Evolutionary conservation across 1,284 basidiomycete genomes (phyloP).

Genomic region (Melampsora larici-populina): DNA sequence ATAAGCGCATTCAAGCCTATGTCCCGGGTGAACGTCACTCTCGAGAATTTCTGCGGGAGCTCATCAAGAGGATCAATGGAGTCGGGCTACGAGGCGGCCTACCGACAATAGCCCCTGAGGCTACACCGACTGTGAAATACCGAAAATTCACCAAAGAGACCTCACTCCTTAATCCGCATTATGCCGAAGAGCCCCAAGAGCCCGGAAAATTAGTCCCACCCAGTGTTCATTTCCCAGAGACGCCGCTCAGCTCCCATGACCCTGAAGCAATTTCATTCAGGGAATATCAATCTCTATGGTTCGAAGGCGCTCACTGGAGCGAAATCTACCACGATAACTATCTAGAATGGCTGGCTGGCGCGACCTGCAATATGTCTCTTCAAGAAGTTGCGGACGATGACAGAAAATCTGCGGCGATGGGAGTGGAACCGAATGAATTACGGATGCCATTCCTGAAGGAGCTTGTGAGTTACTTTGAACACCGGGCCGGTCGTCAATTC

Average conservation of each 20-base stretch:
- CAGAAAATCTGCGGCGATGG: not conserved
- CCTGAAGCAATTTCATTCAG: constrained; percentile 31
- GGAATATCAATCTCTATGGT: constrained; percentile 27
- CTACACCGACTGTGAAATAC: not conserved
- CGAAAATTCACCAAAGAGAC: constrained; percentile 1
- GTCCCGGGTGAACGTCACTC: constrained; percentile 6
- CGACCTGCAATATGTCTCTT: constrained; percentile 8
- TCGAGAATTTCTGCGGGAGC: constrained; percentile 10
- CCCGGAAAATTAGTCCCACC: not conserved
- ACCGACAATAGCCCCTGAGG: too few relatives aligned
- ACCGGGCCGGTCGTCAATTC: constrained; percentile 18
- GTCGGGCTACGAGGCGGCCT: constrained; percentile 21
- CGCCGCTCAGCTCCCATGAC: constrained; percentile 15
- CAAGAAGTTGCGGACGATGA: constrained; percentile 27
- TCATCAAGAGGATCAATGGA: constrained; percentile 19
- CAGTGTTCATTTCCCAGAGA: not conserved
- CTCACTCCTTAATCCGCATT: not conserved
- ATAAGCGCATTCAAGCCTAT: constrained; percentile 5
- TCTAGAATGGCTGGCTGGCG: constrained; percentile 22
- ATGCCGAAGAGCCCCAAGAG: not conserved
- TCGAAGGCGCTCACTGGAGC: constrained; percentile 18
- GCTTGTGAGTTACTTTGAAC: constrained; percentile 16
- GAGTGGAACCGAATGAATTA: not conserved
- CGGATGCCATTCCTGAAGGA: constrained; percentile 13
- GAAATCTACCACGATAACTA: constrained; percentile 34